Percentiles rank a stretch among this genome's conserved stretches.
phyloP scores from a whole-genome alignment of 345 rosid species.

The Gossypium raimondii region DNA sequence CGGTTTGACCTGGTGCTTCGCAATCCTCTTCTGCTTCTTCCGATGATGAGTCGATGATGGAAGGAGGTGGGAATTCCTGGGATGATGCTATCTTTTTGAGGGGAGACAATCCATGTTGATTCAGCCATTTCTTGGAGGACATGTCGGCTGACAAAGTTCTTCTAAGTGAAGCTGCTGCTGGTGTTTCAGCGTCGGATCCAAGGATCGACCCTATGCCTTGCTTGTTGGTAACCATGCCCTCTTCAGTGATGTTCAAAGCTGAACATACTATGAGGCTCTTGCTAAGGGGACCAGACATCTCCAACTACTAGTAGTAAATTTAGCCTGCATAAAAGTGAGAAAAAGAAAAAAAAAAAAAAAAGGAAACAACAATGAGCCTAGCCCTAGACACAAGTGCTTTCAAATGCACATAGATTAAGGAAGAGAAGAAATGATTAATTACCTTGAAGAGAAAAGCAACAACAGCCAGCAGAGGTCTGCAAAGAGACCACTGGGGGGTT shows the following conservation, averaged over 20 bases:
- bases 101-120: slow-evolving; percentile 43
- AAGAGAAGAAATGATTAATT: slow-evolving; percentile 10
- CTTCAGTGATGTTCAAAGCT: slow-evolving; percentile 35
- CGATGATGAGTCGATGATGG: neutral
- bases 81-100: slow-evolving; percentile 60
- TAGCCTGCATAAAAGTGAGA: slow-evolving; percentile 25
- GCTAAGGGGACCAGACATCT: slow-evolving; percentile 47
- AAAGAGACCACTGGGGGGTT: neutral
- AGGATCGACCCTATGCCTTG: slow-evolving; percentile 84
- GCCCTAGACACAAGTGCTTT: too few species aligned
- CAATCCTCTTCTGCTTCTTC: slow-evolving; percentile 22
- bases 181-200: slow-evolving; percentile 29
- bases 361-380: neutral
- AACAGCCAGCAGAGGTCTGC: neutral
- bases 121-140: slow-evolving; percentile 70
- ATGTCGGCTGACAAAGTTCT: slow-evolving; percentile 83
- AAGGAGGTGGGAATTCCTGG: slow-evolving; percentile 34
- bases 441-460: neutral
- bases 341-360: neutral
- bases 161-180: slow-evolving; percentile 50
- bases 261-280: slow-evolving; percentile 44
- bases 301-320: neutral
- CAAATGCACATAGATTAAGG: too few species aligned
- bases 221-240: slow-evolving; percentile 25
- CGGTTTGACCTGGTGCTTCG: slow-evolving; percentile 21